Evolutionary conservation across 169 alveolate genomes (phyloP).

Genomic region (Eimeria zaria): DNA sequence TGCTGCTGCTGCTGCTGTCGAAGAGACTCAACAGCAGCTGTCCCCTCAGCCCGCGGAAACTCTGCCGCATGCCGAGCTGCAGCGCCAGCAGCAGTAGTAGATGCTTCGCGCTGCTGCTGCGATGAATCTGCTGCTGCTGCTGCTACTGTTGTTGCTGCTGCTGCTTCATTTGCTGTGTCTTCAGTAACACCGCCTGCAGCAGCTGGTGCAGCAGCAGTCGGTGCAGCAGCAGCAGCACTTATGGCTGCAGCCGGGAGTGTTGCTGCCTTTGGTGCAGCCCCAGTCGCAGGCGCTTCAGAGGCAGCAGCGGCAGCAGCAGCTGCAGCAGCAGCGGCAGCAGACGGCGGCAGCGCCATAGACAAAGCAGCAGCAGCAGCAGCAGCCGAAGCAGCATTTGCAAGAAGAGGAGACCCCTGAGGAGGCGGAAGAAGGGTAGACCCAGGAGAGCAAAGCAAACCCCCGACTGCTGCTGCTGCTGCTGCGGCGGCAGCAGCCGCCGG

Average conservation of each 20-base stretch:
- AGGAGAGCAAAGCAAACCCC: constrained; percentile 48
- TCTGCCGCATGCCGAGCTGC: constrained; percentile 10
- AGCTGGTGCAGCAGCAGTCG: constrained; percentile 30
- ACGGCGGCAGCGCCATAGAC: not conserved
- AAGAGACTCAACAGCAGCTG: not conserved
- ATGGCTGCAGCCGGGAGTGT: constrained; percentile 4
- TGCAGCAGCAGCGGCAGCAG: not conserved
- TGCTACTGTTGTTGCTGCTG: not conserved
- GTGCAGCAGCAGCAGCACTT: not conserved
- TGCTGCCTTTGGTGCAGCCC: constrained; percentile 13
- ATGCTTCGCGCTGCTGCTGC: not conserved
- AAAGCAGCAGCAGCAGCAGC: constrained; percentile 24
- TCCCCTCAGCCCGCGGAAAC: not conserved
- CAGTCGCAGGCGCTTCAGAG: not conserved
- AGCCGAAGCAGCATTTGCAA: constrained; percentile 28
- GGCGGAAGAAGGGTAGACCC: constrained; percentile 2
- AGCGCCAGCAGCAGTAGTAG: not conserved
- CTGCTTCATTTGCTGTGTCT: not conserved
- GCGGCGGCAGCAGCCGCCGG: too few relatives aligned
- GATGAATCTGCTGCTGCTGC: not conserved
- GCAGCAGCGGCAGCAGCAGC: constrained; percentile 8
- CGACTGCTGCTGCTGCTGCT: constrained; percentile 63
- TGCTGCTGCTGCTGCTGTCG: constrained; percentile 32
- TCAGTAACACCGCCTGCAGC: constrained; percentile 15
- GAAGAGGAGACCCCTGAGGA: constrained; percentile 51